Base-by-base conservation (phyloP, 257 asterid species). In the Forsythia suspensa region DNA sequence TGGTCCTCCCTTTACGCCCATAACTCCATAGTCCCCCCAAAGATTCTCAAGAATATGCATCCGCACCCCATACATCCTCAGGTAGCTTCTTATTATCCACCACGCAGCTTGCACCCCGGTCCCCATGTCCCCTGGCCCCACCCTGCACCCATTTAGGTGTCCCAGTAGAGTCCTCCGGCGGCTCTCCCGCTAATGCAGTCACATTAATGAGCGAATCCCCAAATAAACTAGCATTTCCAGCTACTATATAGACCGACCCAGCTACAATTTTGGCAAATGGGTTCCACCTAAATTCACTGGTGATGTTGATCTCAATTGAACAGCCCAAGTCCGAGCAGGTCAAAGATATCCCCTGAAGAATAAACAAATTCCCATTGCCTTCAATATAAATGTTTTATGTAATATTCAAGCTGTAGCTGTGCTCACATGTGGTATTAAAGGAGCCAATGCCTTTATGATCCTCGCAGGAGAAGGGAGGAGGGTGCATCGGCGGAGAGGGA, bases 111-210 rank as follows among this genome's bases (percentile, higher is more conserved):
- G 98, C 96, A 18, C 97, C 97, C 83, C 95, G 90, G 88, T 13
- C 96, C 97, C 98, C 97, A 66, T 89, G 92, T 5, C 98, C 96
- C 20, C 92, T 94, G 21, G 97, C 98, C 0, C 91, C 94, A 20
- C 96, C 96, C 80, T 88, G 83, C 0, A 74, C 85, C 38, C 73
- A 93, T n/a, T 80, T 83, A 12, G 98, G 96, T 20, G 94, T 88
- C 80, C 98, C 96, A 4, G 72, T 71, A 13, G 89, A 79, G 37
- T 82, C 83, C 15, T 77, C 82, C 4, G 87, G 86, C 8, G 87
- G 87, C 48, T 80, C 80, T 4, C 92, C 94, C 15, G 90, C 97
- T 36, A 88, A 82, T 3, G 90, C 87, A 1, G 98, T 88, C 10
- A 85, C 88, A 40, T 92, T 92, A 34, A 94, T 82, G 65, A 87